Evolutionary conservation across 352 stramenopile species (phyloP).

Genomic region (Phytophthora ramorum): DNA sequence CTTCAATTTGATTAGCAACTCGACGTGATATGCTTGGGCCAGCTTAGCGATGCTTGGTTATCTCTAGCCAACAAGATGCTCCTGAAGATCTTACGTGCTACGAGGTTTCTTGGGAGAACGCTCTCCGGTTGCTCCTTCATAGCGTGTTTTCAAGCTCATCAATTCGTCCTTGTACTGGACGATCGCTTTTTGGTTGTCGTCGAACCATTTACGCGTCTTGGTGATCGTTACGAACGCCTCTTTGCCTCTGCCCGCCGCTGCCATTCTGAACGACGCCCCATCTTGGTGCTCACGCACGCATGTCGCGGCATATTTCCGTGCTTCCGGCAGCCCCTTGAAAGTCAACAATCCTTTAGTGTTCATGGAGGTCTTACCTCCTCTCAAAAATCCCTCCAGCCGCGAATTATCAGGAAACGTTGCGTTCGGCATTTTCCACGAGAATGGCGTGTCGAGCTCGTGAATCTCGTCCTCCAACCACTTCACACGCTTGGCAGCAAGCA

Average conservation of each 20-base stretch:
- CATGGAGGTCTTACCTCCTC: conserved; percentile 8
- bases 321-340: conserved; percentile 10
- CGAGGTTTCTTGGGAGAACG: not conserved
- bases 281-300: conserved; percentile 1
- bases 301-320: conserved; percentile 6
- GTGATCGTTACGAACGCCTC: conserved; percentile 17
- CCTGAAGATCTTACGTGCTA: not conserved
- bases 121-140: not conserved
- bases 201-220: conserved; percentile 8
- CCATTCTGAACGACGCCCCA: conserved; percentile 11
- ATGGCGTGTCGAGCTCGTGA: conserved; percentile 2
- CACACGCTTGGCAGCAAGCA: not conserved
- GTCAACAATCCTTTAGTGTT: conserved; percentile 1
- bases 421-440: conserved; percentile 26
- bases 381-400: conserved; percentile 12
- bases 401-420: conserved; percentile 15
- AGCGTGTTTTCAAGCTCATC: not conserved
- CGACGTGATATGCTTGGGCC: not conserved
- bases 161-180: conserved; percentile 10
- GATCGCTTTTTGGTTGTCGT: conserved; percentile 1
- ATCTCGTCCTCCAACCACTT: conserved; percentile 9
- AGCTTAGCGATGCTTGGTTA: too few species aligned
- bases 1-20: not conserved
- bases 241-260: not conserved
- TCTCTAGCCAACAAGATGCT: not conserved